Conservation (phyloP, 495 filamentous ascomycete species). For the Tuber calosporum region DNA sequence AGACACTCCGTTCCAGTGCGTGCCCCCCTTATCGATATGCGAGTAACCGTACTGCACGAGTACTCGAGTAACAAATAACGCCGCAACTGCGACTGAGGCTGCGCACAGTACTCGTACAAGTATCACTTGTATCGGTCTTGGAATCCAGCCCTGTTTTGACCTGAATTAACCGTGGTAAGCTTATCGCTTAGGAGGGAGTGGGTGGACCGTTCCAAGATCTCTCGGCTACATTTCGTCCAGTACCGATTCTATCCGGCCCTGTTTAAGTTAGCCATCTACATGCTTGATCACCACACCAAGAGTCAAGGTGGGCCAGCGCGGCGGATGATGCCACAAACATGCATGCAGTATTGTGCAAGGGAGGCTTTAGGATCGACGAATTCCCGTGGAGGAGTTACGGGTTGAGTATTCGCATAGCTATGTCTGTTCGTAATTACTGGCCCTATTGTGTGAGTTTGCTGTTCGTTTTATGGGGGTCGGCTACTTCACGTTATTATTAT, state of each 20-base stretch:
- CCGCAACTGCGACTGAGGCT: not conserved
- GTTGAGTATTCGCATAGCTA: not conserved
- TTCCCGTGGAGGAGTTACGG: not conserved
- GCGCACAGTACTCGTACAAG: not conserved
- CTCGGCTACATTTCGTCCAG: not conserved
- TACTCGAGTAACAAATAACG: not conserved
- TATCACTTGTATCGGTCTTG: not conserved
- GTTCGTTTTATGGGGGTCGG: not conserved
- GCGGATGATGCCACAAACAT: not conserved
- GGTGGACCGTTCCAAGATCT: not conserved
- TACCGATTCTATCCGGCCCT: not conserved
- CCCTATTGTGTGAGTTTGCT: not conserved
- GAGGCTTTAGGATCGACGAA: not conserved
- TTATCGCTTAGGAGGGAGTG: not conserved
- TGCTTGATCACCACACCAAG: not conserved
- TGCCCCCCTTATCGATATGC: not conserved
- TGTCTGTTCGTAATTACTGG: not conserved
- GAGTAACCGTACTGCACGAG: not conserved
- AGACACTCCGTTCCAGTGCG: not conserved
- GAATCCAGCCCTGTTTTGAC: not conserved
- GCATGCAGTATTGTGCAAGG: not conserved
- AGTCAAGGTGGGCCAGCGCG: not conserved
- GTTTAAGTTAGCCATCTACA: not conserved
- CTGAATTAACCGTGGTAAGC: not conserved
- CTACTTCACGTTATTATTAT: not conserved